These are phyloP conservation scores for Sporisorium reilianum DNA, from an alignment of 1,284 basidiomycete species.

Conservation along the genomic window DNA sequence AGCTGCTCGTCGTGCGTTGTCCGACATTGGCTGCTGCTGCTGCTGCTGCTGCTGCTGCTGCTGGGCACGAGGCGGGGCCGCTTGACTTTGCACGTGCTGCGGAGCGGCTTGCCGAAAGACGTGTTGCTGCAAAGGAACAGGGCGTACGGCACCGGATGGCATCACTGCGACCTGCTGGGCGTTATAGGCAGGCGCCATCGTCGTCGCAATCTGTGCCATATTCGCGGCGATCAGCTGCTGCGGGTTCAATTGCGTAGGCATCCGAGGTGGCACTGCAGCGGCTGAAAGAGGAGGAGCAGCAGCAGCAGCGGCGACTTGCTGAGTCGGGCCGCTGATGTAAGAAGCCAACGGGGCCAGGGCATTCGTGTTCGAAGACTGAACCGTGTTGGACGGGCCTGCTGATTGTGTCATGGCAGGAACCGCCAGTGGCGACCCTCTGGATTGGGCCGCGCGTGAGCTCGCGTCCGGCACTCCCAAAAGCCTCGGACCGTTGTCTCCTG, in stretches of 20 bases:
- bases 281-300: too few species aligned
- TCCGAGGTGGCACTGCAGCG: constrained; percentile 4
- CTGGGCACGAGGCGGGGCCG: too few species aligned
- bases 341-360: not conserved
- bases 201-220: not conserved
- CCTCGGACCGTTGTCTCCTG: not conserved
- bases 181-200: not conserved
- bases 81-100: too few species aligned
- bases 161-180: not conserved
- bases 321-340: not conserved
- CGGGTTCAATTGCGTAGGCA: not conserved
- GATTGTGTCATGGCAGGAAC: constrained; percentile 9
- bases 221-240: constrained; percentile 5
- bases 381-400: not conserved
- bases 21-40: constrained; percentile 3
- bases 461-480: not conserved
- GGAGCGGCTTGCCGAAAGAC: too few species aligned
- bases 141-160: not conserved
- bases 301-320: not conserved
- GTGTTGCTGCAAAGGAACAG: not conserved
- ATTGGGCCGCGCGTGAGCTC: not conserved
- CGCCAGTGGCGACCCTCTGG: constrained; percentile 4
- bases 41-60: not conserved
- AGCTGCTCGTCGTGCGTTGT: constrained; percentile 5
- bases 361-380: not conserved